These are phyloP conservation scores for Ophiostoma perfectum DNA, from an alignment of 2,329 filamentous ascomycete species.

Conservation along the genomic window DNA sequence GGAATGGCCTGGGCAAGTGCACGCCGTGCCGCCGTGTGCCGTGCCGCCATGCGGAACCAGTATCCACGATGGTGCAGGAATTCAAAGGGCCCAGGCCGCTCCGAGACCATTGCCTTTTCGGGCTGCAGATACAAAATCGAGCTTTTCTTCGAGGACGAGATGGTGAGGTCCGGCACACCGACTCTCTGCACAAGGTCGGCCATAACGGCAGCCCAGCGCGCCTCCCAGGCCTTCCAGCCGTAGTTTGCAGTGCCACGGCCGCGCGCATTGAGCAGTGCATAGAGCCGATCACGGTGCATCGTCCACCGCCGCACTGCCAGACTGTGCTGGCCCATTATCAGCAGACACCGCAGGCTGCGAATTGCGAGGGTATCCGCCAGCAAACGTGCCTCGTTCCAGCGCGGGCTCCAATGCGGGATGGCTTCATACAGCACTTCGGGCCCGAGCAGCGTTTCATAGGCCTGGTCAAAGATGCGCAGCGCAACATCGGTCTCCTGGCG, in stretches of 20 bases:
- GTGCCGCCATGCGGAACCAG: constrained; percentile 58
- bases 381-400: constrained; percentile 90
- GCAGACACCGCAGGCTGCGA: constrained; percentile 71
- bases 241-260: constrained; percentile 85
- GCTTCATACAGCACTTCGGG: constrained; percentile 73
- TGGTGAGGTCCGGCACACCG: constrained; percentile 45
- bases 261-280: constrained; percentile 71
- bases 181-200: constrained; percentile 54
- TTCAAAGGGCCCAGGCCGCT: constrained; percentile 59
- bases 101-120: constrained; percentile 54
- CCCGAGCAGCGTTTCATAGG: constrained; percentile 76
- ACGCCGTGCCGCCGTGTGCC: constrained; percentile 51
- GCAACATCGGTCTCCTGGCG: constrained; percentile 88
- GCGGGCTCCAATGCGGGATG: constrained; percentile 81
- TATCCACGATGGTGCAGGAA: constrained; percentile 61
- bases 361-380: constrained; percentile 77
- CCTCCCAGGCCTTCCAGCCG: constrained; percentile 91
- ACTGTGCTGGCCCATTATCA: constrained; percentile 76
- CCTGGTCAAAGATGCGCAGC: constrained; percentile 76
- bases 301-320: constrained; percentile 76
- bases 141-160: not conserved
- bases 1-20: constrained; percentile 52
- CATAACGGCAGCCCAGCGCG: constrained; percentile 62
- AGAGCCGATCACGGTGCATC: constrained; percentile 66
- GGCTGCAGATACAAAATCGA: constrained; percentile 39